Evolutionary conservation across 1,139 yeast genomes (phyloP).

Genomic region (Blastobotrys malaysiensis): DNA sequence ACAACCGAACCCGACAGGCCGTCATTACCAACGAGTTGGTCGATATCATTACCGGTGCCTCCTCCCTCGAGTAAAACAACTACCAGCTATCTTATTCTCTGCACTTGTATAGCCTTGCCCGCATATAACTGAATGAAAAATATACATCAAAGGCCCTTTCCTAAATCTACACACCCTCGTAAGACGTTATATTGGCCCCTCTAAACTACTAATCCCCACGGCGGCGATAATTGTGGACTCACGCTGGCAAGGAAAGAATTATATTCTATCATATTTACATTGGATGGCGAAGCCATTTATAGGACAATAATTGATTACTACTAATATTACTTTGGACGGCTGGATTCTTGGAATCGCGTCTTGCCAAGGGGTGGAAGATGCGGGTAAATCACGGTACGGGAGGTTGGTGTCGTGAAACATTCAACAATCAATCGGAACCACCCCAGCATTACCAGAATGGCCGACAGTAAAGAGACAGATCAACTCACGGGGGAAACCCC

Average conservation of each 20-base stretch:
- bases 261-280: too few species aligned
- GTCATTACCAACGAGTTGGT: conserved; percentile 99
- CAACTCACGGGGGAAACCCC: not conserved
- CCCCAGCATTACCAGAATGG: not conserved
- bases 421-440: not conserved
- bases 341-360: too few species aligned
- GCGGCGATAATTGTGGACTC: too few species aligned
- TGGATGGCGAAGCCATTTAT: too few species aligned
- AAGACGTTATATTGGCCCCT: too few species aligned
- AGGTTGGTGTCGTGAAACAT: not conserved
- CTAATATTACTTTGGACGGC: too few species aligned
- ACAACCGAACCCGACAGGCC: conserved; percentile 99
- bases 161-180: too few species aligned
- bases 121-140: not conserved
- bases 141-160: not conserved
- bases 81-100: not conserved
- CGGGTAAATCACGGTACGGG: not conserved
- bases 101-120: not conserved
- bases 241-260: too few species aligned
- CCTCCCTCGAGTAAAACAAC: conserved; percentile 73
- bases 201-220: too few species aligned
- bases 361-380: not conserved
- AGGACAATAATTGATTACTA: too few species aligned
- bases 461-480: not conserved
- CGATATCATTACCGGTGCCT: conserved; percentile 99